Percentiles rank a stretch among this genome's conserved stretches.
Evolutionary conservation across 768 basidiomycete genomes (phyloP).

Genomic region (Rhodotorula babjevae): DNA sequence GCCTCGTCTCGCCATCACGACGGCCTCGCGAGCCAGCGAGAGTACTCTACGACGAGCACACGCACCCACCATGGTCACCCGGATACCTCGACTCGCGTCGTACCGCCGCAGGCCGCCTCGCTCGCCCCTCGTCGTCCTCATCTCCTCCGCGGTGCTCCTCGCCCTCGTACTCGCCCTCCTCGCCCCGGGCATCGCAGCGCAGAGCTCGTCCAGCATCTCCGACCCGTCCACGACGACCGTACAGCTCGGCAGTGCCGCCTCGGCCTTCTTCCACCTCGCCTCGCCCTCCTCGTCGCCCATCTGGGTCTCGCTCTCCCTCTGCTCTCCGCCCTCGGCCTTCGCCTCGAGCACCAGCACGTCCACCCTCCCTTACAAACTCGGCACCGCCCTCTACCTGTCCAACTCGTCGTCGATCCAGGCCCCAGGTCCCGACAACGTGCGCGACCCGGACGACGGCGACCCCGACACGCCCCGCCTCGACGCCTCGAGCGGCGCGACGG

Average conservation of each 20-base stretch:
- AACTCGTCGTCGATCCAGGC: neutral
- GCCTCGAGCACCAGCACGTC: neutral
- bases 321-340: neutral
- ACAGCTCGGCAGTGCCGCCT: neutral
- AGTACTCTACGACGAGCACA: too few species aligned
- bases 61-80: neutral
- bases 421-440: neutral
- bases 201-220: neutral
- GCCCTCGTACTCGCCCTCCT: neutral
- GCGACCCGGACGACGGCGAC: neutral
- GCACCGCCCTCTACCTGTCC: conserved; percentile 26
- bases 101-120: conserved; percentile 8
- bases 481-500: neutral
- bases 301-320: conserved; percentile 2
- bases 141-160: neutral
- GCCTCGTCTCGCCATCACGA: too few species aligned
- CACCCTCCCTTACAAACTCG: conserved; percentile 12
- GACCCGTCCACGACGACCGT: neutral
- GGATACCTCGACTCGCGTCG: neutral
- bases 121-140: too few species aligned
- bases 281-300: neutral
- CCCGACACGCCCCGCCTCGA: neutral
- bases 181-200: neutral
- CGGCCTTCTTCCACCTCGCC: neutral
- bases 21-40: too few species aligned